Evolutionary conservation across 1,139 yeast genomes (phyloP).

Genomic region (Yamadazyma kanchanaburiensis): DNA sequence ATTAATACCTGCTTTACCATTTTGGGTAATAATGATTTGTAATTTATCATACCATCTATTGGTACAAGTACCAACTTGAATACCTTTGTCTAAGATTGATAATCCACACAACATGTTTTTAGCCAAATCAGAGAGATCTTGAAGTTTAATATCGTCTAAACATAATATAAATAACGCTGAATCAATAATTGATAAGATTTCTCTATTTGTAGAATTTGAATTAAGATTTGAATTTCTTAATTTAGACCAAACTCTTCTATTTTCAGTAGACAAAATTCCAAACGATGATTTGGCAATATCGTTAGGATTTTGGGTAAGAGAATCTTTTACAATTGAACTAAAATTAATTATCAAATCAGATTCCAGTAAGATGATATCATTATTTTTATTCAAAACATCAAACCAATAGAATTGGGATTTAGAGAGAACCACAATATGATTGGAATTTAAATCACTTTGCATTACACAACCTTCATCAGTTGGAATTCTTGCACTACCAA

Average conservation of each 20-base stretch:
- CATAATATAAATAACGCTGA: slow-evolving; percentile 79
- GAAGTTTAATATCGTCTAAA: slow-evolving; percentile 71
- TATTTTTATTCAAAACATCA: slow-evolving; percentile 73
- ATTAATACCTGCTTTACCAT: slow-evolving; percentile 90
- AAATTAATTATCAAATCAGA: slow-evolving; percentile 73
- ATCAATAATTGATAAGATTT: slow-evolving; percentile 72
- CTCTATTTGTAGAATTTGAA: slow-evolving; percentile 52
- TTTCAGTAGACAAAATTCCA: slow-evolving; percentile 87
- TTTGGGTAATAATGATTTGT: slow-evolving; percentile 84
- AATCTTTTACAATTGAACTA: slow-evolving; percentile 72
- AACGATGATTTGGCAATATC: slow-evolving; percentile 81
- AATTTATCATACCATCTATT: slow-evolving; percentile 94
- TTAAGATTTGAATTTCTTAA: slow-evolving; percentile 53
- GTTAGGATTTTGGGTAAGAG: slow-evolving; percentile 52
- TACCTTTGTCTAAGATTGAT: slow-evolving; percentile 74
- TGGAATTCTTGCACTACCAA: slow-evolving; percentile 86
- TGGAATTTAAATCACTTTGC: slow-evolving; percentile 74
- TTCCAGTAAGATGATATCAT: slow-evolving; percentile 68
- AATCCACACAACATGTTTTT: slow-evolving; percentile 86
- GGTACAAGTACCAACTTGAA: slow-evolving; percentile 91
- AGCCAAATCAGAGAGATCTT: slow-evolving; percentile 64
- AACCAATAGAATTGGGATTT: slow-evolving; percentile 93
- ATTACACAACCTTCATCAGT: slow-evolving; percentile 75
- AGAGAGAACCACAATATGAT: slow-evolving; percentile 80
- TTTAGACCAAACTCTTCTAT: slow-evolving; percentile 80